These are phyloP conservation scores for Cokeromyces recurvatus DNA, from an alignment of 371 early-diverging fungal genomes.

Conservation along the genomic window DNA sequence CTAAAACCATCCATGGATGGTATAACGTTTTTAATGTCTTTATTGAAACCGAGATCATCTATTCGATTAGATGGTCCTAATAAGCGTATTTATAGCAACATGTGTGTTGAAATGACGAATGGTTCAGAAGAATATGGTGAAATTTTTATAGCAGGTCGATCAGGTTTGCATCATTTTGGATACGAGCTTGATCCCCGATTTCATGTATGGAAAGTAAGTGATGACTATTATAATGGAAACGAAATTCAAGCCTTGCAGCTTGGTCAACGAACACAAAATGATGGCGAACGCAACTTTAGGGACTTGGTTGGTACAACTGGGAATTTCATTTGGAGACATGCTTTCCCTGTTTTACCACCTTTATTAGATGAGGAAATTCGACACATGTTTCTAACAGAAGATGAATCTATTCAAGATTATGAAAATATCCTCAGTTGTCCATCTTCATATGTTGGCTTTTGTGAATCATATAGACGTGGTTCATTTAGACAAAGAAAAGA, in stretches of 20 bases:
- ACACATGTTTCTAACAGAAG: neutral
- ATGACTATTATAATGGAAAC: neutral
- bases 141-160: neutral
- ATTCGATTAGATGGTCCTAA: constrained; percentile 3
- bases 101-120: constrained; percentile 1
- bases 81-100: neutral
- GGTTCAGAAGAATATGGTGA: constrained; percentile 6
- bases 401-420: neutral
- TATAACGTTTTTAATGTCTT: neutral
- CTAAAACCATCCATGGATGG: neutral
- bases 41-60: neutral
- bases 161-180: constrained; percentile 16
- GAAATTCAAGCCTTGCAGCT: neutral
- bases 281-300: neutral
- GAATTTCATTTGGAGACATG: neutral
- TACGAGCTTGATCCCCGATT: constrained; percentile 29
- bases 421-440: neutral
- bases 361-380: neutral
- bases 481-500: constrained; percentile 9
- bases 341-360: constrained; percentile 1
- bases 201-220: constrained; percentile 15
- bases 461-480: neutral
- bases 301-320: constrained; percentile 1
- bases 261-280: neutral
- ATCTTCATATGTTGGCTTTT: neutral